These are phyloP conservation scores for Leucocoprinus leucothites DNA, from an alignment of 768 basidiomycete genomes.

Conservation along the genomic window DNA sequence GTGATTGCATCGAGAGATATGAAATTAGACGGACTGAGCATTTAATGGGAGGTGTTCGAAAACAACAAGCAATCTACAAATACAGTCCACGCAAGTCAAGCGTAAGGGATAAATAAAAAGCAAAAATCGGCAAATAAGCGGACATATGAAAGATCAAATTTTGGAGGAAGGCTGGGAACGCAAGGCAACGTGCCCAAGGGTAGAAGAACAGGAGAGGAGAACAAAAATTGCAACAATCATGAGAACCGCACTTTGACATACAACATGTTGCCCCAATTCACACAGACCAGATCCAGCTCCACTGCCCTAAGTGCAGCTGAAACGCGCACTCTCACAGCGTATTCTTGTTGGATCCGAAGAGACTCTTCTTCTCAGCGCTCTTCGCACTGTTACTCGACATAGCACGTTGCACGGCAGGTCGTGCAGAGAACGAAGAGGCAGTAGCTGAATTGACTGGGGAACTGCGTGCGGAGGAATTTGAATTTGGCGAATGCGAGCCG, in stretches of 20 bases:
- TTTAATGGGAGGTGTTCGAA: neutral
- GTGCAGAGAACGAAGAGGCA: slow-evolving; percentile 5
- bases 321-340: neutral
- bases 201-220: no score
- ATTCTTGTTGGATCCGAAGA: neutral
- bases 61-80: neutral
- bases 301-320: no score
- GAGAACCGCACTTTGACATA: no score
- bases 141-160: neutral
- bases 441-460: neutral
- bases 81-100: neutral
- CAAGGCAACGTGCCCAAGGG: no score
- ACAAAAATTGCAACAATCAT: no score
- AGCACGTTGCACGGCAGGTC: slow-evolving; percentile 18
- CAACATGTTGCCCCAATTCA: no score
- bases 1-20: no score
- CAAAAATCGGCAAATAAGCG: neutral
- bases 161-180: no score
- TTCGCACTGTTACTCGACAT: slow-evolving; percentile 22
- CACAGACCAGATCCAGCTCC: no score
- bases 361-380: slow-evolving; percentile 25
- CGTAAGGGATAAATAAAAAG: neutral
- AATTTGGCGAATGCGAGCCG: neutral
- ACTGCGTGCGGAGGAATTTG: neutral
- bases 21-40: no score